Conservation (phyloP, 768 basidiomycete genomes). For the Auricularia sp. region DNA sequence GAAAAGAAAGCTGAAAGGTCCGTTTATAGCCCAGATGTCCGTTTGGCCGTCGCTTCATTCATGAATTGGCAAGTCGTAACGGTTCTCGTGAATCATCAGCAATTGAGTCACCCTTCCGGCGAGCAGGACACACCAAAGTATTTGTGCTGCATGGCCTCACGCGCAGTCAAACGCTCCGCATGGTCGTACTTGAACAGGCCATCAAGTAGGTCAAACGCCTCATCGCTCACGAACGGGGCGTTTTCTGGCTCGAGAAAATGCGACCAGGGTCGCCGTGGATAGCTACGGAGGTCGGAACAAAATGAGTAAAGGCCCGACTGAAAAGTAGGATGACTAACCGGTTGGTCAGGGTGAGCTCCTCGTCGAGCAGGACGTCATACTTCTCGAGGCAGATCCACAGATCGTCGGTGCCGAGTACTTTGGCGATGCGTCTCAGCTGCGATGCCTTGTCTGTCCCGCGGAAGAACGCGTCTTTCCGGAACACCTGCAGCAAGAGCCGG, state of each 20-base stretch:
- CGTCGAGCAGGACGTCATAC: constrained; percentile 56
- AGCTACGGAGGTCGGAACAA: constrained; percentile 24
- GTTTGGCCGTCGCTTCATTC: too few species aligned
- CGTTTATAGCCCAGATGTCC: too few species aligned
- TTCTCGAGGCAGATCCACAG: constrained; percentile 49
- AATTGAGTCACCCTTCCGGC: too few species aligned
- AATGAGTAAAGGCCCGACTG: neutral
- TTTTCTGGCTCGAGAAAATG: constrained; percentile 50
- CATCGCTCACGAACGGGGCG: constrained; percentile 45
- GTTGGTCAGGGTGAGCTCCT: constrained; percentile 7
- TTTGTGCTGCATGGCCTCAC: constrained; percentile 54
- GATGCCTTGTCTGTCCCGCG: constrained; percentile 68
- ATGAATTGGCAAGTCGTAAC: too few species aligned
- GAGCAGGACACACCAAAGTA: constrained; percentile 41
- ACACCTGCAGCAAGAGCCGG: constrained; percentile 34
- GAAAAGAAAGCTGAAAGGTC: too few species aligned
- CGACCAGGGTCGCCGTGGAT: constrained; percentile 54
- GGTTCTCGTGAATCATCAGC: too few species aligned
- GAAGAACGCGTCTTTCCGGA: constrained; percentile 67
- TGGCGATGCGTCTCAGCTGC: constrained; percentile 59
- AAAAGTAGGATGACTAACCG: constrained; percentile 34
- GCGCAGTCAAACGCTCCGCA: constrained; percentile 54
- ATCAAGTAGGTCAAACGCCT: constrained; percentile 58
- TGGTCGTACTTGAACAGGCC: constrained; percentile 61
- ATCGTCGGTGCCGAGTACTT: constrained; percentile 56